phyloP scores from a whole-genome alignment of 345 rosid species.

The Citrus trifoliata region DNA sequence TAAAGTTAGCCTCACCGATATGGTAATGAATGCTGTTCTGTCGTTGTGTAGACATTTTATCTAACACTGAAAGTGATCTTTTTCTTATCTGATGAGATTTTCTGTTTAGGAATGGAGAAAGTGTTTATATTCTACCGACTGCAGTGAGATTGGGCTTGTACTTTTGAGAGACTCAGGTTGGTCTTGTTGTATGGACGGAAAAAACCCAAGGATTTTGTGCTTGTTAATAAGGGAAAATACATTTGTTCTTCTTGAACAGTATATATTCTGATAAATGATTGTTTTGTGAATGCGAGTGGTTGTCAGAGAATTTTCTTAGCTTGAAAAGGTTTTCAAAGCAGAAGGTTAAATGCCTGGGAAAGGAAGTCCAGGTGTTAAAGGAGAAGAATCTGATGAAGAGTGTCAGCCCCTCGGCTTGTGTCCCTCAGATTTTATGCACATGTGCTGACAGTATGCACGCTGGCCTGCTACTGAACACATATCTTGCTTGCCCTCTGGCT shows the following conservation, averaged over 20 bases:
- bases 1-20: slow-evolving; percentile 52
- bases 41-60: neutral
- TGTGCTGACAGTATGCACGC: slow-evolving; percentile 62
- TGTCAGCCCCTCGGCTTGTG: slow-evolving; percentile 51
- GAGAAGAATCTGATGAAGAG: slow-evolving; percentile 81
- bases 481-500: slow-evolving; percentile 77
- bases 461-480: slow-evolving; percentile 63
- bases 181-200: slow-evolving; percentile 6
- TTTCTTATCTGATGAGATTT: slow-evolving; percentile 17
- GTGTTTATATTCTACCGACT: slow-evolving; percentile 76
- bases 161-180: slow-evolving; percentile 59
- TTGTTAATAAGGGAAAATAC: neutral
- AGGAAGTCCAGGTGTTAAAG: slow-evolving; percentile 78
- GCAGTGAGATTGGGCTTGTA: slow-evolving; percentile 86
- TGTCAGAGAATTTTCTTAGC: slow-evolving; percentile 60
- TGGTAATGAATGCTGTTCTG: slow-evolving; percentile 47
- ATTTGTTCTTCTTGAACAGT: neutral
- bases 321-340: slow-evolving; percentile 86
- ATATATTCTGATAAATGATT: slow-evolving; percentile 13
- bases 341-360: slow-evolving; percentile 71
- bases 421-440: slow-evolving; percentile 71
- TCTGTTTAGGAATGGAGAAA: slow-evolving; percentile 71
- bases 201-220: neutral
- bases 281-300: slow-evolving; percentile 9
- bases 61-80: neutral